Conservation (phyloP, 2,329 filamentous ascomycete species). For the Trichoderma sp. region DNA sequence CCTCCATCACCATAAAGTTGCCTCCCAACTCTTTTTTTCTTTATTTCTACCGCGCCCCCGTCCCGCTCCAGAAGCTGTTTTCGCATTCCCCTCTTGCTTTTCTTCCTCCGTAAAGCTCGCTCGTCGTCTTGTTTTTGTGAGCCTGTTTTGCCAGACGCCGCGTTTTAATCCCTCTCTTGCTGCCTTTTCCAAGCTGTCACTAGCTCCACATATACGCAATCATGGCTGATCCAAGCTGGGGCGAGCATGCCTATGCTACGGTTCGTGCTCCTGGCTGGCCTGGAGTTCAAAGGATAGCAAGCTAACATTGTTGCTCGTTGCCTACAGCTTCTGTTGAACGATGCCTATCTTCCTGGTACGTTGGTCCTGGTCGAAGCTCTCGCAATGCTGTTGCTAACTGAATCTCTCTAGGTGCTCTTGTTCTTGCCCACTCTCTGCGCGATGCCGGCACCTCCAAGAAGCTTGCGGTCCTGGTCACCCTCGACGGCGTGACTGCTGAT, state of each 20-base stretch:
- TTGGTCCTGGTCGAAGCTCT: slow-evolving; percentile 11
- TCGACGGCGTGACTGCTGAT: slow-evolving; percentile 71
- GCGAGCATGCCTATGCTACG: slow-evolving; percentile 56
- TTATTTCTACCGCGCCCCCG: slow-evolving; percentile 14
- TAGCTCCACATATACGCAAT: slow-evolving; percentile 4
- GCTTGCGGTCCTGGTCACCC: slow-evolving; percentile 78
- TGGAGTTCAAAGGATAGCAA: slow-evolving; percentile 6
- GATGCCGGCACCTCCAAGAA: slow-evolving; percentile 86
- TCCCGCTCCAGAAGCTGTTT: background rate
- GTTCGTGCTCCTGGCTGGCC: slow-evolving; percentile 39
- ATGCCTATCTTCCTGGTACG: slow-evolving; percentile 87
- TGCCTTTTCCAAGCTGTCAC: background rate
- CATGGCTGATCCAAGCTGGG: slow-evolving; percentile 41
- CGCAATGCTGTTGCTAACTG: slow-evolving; percentile 11
- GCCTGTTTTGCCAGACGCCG: background rate
- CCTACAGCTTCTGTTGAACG: slow-evolving; percentile 82
- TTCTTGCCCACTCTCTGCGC: slow-evolving; percentile 89
- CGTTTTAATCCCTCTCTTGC: background rate
- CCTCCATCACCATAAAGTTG: slow-evolving; percentile 13
- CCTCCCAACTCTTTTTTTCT: slow-evolving; percentile 7
- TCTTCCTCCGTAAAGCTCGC: slow-evolving; percentile 19
- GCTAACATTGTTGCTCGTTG: background rate
- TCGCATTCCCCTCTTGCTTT: slow-evolving; percentile 4
- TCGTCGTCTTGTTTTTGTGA: background rate
- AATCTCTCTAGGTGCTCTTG: slow-evolving; percentile 64